Base-by-base conservation (phyloP, 805 yeast genomes). In the Wickerhamiella domercqiae region DNA sequence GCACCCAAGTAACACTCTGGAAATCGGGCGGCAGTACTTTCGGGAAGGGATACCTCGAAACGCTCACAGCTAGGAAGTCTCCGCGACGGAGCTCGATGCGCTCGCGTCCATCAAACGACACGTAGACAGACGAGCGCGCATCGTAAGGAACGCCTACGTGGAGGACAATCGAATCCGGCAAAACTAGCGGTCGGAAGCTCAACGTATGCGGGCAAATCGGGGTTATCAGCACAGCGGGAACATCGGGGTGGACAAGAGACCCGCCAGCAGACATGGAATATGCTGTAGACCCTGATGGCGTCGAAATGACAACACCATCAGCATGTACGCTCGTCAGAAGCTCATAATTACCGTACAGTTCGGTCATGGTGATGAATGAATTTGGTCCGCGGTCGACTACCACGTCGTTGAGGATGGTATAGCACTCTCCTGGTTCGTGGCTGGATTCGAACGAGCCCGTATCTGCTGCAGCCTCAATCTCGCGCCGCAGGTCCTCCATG, bases 211-310 rank as follows among this genome's bases (percentile, higher is more conserved):
- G 96, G 54, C 97, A 87, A 41, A 87, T 84, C 0, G 97, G 97
- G 0, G 97, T 84, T 5, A 87, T 84, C 39, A 84, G 75, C 21
- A 86, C 80, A 7, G 94, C 94, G 43, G 84, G 78, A 13, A 87
- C 93, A 22, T 82, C 84, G 0, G 97, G 96, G 50, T 86, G 95
- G 3, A 87, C 94, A 35, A 87, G 66, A 0, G 94, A 78, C 1
- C 97, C 97, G 11, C 96, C 96, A 0, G 97, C 96, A 32, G 93
- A 78, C 35, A 87, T 63, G 1, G 95, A 84, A 56, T 87, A 87
- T 0, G 97, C 97, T 0, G 97, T 87, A 2, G 95, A 83, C 0
- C 96, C 96, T 0, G 96, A 84, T 3, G 96, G 96, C 0, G 96
- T 84, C 1, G 94, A 93, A 24, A 86, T 68, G 39, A 87, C 86